Evolutionary conservation across 768 basidiomycete genomes (phyloP), one percentile per base, ranked within the genome.

Genomic region (Boletus insuetus): DNA sequence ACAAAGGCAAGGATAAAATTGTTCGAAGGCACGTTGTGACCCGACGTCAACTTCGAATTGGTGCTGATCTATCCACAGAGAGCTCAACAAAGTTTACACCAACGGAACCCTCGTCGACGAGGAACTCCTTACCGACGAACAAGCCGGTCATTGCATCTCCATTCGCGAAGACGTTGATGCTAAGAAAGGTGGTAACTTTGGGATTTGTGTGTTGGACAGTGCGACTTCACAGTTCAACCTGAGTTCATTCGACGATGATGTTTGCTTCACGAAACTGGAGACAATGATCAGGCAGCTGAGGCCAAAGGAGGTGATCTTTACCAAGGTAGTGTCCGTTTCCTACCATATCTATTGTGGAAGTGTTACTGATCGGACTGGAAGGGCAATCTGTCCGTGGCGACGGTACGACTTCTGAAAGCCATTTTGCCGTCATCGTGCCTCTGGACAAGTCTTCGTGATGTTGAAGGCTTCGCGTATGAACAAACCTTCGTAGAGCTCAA

Each of bases 201-300:
- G 97, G 0, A 74, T 98, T 40, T 96, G 92, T 66, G 86, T 94
- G 9, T 72, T 98, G 63, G 97, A 99, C 69, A 95, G 94, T 55
- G 82, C 97, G 4, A 99, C 97, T 0, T 95, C 93, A 43, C 90
- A 96, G 69, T 98, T 99, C 77, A 87, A 93, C 65, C 68, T 99
- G 64, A 89, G 90, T 52, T 78, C 81, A 1, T 97, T 98, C 69
- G 83, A 89, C 54, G 97, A 99, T 62, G 97, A 99, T 67, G 79
- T 92, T 13, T 95, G 91, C 66, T 82, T 93, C 34, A 98, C 97
- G 5, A 89, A 85, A 68, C 72, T 99, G 55, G 97, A 98, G 74
- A 99, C 97, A 1, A 76, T 97, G 63, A 83, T 98, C 75, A 79
- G 96, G 58, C 94, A 96, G 69, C 74, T 98, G 51, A 77, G 94